These are phyloP conservation scores for Fagus sylvatica DNA, from an alignment of 306 rosid genomes.

Conservation along the genomic window DNA sequence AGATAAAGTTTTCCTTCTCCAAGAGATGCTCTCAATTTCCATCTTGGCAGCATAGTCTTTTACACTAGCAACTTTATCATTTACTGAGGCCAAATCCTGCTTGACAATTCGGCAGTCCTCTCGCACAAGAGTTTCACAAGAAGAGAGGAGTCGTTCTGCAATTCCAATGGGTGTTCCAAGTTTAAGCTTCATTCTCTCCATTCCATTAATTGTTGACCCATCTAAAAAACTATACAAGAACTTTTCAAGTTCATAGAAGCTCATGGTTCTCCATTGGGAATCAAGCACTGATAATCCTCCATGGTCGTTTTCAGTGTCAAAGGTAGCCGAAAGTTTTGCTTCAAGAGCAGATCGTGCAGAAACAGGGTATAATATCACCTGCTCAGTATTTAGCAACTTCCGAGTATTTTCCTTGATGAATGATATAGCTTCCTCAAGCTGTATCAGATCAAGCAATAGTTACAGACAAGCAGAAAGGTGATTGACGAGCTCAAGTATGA, in stretches of 20 bases:
- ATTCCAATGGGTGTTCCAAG: slow-evolving; percentile 86
- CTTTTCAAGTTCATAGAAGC: slow-evolving; percentile 70
- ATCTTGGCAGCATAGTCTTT: slow-evolving; percentile 62
- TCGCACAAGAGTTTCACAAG: slow-evolving; percentile 66
- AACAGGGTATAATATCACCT: slow-evolving; percentile 77
- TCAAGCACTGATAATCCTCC: slow-evolving; percentile 41
- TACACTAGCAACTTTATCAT: slow-evolving; percentile 52
- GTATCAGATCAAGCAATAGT: slow-evolving; percentile 38
- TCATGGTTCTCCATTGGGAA: slow-evolving; percentile 52
- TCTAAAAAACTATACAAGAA: slow-evolving; percentile 82
- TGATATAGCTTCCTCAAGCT: slow-evolving; percentile 89
- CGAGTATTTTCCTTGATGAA: slow-evolving; percentile 75
- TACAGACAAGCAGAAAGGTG: slow-evolving; percentile 5
- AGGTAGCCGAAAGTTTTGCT: slow-evolving; percentile 59
- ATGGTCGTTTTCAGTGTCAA: slow-evolving; percentile 39
- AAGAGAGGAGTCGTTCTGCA: slow-evolving; percentile 76
- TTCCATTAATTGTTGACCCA: slow-evolving; percentile 82
- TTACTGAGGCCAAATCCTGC: slow-evolving; percentile 70
- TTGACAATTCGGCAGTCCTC: slow-evolving; percentile 72
- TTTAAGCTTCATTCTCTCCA: slow-evolving; percentile 92
- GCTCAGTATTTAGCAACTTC: slow-evolving; percentile 71
- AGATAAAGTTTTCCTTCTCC: slow-evolving; percentile 73
- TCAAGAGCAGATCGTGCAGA: slow-evolving; percentile 94
- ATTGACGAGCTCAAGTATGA: background rate
- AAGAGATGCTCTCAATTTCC: slow-evolving; percentile 74